phyloP scores from a whole-genome alignment of 805 yeast species.

The Starmerella roubikii region DNA sequence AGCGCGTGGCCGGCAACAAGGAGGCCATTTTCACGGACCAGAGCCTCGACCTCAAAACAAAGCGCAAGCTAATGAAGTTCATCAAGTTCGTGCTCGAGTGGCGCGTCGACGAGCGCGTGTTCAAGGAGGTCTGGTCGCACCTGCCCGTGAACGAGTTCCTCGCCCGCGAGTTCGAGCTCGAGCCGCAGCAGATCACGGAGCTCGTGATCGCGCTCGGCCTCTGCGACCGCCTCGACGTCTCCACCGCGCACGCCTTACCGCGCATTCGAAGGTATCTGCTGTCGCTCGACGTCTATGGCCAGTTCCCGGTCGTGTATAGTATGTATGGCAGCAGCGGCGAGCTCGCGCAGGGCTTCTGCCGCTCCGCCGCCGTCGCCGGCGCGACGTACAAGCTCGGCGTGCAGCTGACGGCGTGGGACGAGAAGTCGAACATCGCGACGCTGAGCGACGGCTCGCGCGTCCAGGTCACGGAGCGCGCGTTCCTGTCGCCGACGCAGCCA shows the following conservation, averaged over 20 bases:
- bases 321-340: slow-evolving; percentile 96
- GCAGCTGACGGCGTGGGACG: slow-evolving; percentile 49
- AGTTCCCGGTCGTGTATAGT: slow-evolving; percentile 80
- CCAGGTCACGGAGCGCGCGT: slow-evolving; percentile 63
- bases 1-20: slow-evolving; percentile 70
- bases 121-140: slow-evolving; percentile 40
- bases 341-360: slow-evolving; percentile 87
- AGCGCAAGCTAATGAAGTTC: slow-evolving; percentile 80
- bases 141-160: slow-evolving; percentile 49
- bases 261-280: slow-evolving; percentile 71
- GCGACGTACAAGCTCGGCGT: slow-evolving; percentile 81
- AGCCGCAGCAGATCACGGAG: slow-evolving; percentile 64
- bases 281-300: slow-evolving; percentile 85
- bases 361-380: slow-evolving; percentile 97
- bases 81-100: slow-evolving; percentile 72
- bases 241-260: slow-evolving; percentile 61
- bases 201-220: slow-evolving; percentile 77
- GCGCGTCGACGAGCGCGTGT: slow-evolving; percentile 42
- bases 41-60: slow-evolving; percentile 55
- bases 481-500: slow-evolving; percentile 44
- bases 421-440: slow-evolving; percentile 46
- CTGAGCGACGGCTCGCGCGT: slow-evolving; percentile 56
- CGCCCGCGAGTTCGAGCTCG: slow-evolving; percentile 51
- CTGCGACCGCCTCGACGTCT: slow-evolving; percentile 44
- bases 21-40: slow-evolving; percentile 91